Percentiles rank a stretch among this genome's conserved stretches.
Evolutionary conservation across 2,329 filamentous ascomycete genomes (phyloP).

Genomic region (Niveomyces coronatus): DNA sequence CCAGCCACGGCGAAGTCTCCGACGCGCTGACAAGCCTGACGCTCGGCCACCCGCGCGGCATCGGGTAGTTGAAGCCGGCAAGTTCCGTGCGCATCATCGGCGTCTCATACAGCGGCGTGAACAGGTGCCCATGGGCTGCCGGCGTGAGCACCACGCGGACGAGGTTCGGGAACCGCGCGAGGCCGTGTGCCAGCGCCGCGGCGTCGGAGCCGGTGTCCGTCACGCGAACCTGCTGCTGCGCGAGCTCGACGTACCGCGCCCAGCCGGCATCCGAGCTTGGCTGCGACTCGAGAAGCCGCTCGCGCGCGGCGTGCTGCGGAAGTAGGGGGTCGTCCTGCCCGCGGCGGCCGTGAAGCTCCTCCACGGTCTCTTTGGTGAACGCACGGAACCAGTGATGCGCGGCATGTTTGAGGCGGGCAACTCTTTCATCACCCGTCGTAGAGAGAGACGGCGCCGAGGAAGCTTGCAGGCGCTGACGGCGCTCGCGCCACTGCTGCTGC

Average conservation of each 20-base stretch:
- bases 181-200: conserved; percentile 21
- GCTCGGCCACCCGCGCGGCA: conserved; percentile 1
- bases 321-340: background rate
- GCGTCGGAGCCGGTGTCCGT: conserved; percentile 19
- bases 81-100: conserved; percentile 1
- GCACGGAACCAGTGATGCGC: conserved; percentile 1
- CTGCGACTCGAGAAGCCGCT: background rate
- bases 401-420: background rate
- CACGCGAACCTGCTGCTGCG: conserved; percentile 22
- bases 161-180: conserved; percentile 25
- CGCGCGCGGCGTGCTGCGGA: background rate
- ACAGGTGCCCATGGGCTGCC: conserved; percentile 25
- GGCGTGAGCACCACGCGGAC: conserved; percentile 28
- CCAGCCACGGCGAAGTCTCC: conserved; percentile 9
- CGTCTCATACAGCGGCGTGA: conserved; percentile 22
- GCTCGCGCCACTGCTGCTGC: background rate
- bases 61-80: background rate
- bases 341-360: background rate
- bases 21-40: conserved; percentile 7
- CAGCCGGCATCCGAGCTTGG: background rate
- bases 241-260: conserved; percentile 15
- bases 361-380: background rate
- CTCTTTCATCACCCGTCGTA: background rate
- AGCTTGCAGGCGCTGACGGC: background rate
- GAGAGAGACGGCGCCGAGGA: background rate